Evolutionary conservation across 805 yeast genomes (phyloP).

Genomic region (Hanseniaspora clermontiae): DNA sequence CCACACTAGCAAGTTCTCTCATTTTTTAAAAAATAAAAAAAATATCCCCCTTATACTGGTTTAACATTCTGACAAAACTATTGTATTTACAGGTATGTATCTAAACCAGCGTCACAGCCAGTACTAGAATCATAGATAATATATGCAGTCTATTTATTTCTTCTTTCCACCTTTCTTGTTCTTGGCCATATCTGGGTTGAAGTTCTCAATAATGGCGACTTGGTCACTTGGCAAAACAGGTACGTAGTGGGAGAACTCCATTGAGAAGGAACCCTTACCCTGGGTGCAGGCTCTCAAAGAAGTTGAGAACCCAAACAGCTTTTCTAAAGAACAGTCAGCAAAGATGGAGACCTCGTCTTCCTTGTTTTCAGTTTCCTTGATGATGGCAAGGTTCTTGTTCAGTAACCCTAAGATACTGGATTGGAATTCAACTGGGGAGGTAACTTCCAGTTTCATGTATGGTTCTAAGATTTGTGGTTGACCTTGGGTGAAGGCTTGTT

Average conservation of each 20-base stretch:
- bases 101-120: conserved; percentile 18
- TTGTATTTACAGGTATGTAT: conserved; percentile 17
- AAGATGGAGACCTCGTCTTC: conserved; percentile 85
- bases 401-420: conserved; percentile 81
- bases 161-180: conserved; percentile 28
- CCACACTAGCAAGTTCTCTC: conserved; percentile 9
- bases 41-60: not conserved
- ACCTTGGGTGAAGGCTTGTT: conserved; percentile 73
- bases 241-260: conserved; percentile 86
- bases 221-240: conserved; percentile 87
- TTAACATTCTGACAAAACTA: no score
- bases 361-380: conserved; percentile 85
- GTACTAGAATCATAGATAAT: no score
- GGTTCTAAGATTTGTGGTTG: conserved; percentile 90
- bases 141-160: conserved; percentile 19
- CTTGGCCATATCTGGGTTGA: conserved; percentile 25
- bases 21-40: conserved; percentile 17
- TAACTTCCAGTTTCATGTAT: conserved; percentile 82
- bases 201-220: conserved; percentile 57
- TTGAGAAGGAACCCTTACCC: conserved; percentile 95
- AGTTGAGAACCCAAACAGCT: conserved; percentile 93
- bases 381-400: conserved; percentile 85
- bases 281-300: conserved; percentile 91
- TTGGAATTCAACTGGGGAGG: conserved; percentile 95
- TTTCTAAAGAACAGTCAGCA: conserved; percentile 93